Evolutionary conservation across 352 stramenopile genomes (phyloP).

Genomic region (Blastocystis hominis): DNA sequence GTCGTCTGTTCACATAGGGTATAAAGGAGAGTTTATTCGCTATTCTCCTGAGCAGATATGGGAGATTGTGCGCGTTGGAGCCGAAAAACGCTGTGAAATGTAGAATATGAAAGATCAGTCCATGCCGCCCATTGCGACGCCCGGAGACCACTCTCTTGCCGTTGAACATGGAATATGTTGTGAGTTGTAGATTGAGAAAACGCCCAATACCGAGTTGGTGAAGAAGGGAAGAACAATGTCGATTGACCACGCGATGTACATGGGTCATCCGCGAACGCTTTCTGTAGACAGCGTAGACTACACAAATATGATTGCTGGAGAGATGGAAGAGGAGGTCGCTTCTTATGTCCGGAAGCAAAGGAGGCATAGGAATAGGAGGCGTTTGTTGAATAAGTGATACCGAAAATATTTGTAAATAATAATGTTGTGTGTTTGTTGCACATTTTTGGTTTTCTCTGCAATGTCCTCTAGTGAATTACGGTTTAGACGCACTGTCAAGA

Average conservation of each 20-base stretch:
- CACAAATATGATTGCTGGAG: slow-evolving; percentile 42
- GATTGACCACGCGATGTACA: slow-evolving; percentile 41
- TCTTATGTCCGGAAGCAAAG: slow-evolving; percentile 33
- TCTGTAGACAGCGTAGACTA: slow-evolving; percentile 57
- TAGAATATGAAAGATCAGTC: slow-evolving; percentile 38
- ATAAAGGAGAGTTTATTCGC: not conserved
- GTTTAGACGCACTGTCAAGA: not conserved
- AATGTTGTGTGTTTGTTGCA: not conserved
- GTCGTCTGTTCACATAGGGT: not conserved
- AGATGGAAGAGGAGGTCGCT: slow-evolving; percentile 39
- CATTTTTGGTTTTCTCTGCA: not conserved
- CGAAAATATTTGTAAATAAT: not conserved
- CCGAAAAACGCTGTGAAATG: not conserved
- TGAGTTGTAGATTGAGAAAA: not conserved
- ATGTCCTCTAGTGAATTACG: slow-evolving; percentile 20
- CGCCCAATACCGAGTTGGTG: slow-evolving; percentile 34
- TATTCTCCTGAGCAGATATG: slow-evolving; percentile 40
- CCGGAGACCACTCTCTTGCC: slow-evolving; percentile 29
- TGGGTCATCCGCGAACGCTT: slow-evolving; percentile 6
- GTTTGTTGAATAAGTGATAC: not conserved
- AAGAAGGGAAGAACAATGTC: slow-evolving; percentile 58
- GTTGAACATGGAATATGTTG: not conserved
- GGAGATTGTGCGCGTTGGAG: not conserved
- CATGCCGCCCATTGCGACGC: slow-evolving; percentile 32
- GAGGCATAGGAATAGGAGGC: slow-evolving; percentile 14